Percentiles rank a stretch among this genome's conserved stretches.
Conservation (phyloP, 805 yeast species). For the Metschnikowia picachoensis region DNA sequence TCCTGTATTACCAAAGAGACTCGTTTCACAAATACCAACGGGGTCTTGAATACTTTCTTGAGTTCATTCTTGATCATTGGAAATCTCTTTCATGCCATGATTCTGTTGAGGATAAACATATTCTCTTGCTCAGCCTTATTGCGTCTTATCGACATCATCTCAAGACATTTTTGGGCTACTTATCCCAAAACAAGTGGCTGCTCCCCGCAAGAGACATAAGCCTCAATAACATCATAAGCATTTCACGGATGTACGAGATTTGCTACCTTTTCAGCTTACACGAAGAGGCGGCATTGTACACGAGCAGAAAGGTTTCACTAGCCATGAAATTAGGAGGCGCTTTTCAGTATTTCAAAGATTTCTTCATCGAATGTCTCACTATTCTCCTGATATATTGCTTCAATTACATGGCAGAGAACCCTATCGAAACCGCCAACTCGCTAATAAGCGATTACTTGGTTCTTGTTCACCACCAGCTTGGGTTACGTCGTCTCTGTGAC, state of each 20-base stretch:
- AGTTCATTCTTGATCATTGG: constrained; percentile 39
- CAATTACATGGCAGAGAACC: constrained; percentile 2
- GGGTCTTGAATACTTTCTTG: constrained; percentile 52
- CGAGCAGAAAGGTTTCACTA: constrained; percentile 39
- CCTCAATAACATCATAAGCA: constrained; percentile 17
- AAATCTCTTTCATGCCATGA: constrained; percentile 17
- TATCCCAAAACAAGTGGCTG: constrained; percentile 33
- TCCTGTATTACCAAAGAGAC: constrained; percentile 47
- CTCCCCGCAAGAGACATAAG: constrained; percentile 11
- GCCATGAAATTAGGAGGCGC: constrained; percentile 41
- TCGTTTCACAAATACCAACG: constrained; percentile 33
- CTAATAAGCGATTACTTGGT: constrained; percentile 44
- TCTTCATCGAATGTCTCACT: constrained; percentile 36
- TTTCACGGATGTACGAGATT: constrained; percentile 35
- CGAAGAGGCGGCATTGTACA: constrained; percentile 46
- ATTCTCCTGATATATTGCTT: constrained; percentile 37
- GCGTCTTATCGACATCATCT: constrained; percentile 54
- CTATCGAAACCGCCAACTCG: constrained; percentile 19
- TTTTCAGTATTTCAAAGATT: constrained; percentile 43
- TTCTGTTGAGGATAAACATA: constrained; percentile 33
- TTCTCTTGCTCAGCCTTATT: constrained; percentile 45
- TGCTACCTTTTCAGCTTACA: constrained; percentile 48
- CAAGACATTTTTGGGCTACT: constrained; percentile 28
- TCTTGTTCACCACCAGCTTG: constrained; percentile 70
- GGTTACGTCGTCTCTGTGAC: constrained; percentile 66